A percentile compares a stretch with the other conserved stretches of the same genome.
Conservation (phyloP, 768 basidiomycete species). For the Rhodotorula diobovata region DNA sequence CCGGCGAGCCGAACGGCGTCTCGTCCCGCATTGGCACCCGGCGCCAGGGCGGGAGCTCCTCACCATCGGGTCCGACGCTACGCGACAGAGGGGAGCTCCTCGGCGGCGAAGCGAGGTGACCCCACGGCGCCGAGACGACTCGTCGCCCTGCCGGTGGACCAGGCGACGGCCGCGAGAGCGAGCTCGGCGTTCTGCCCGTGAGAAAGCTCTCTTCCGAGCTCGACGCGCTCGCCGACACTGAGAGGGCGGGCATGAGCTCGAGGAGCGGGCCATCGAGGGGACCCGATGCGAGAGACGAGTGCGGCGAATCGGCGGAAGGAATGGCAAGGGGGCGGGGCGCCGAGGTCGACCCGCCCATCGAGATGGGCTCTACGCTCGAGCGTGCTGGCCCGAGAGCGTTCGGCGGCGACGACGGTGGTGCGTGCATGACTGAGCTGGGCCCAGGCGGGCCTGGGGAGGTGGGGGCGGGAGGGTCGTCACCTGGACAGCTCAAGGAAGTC, state of each 20-base stretch:
- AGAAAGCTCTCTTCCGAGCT: background rate
- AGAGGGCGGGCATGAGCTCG: conserved; percentile 14
- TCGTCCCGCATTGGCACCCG: background rate
- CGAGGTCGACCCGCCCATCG: background rate
- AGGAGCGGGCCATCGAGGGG: conserved; percentile 12
- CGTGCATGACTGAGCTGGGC: too few relatives aligned
- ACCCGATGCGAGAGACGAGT: background rate
- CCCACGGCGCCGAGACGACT: background rate
- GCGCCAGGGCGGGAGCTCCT: background rate
- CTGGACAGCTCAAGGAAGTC: too few relatives aligned
- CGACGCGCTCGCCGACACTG: background rate
- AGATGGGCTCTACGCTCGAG: background rate
- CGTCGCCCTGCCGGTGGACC: background rate
- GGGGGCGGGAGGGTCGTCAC: too few relatives aligned
- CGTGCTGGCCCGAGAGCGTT: background rate
- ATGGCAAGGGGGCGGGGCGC: background rate
- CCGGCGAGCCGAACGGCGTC: background rate
- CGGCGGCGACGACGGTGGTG: too few relatives aligned
- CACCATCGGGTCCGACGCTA: background rate
- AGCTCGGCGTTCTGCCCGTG: too few relatives aligned
- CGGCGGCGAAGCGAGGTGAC: conserved; percentile 3
- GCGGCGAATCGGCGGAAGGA: background rate
- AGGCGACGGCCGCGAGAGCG: background rate
- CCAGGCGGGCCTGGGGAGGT: too few relatives aligned
- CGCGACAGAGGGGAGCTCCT: conserved; percentile 11